Evolutionary conservation across 371 early-diverging fungal species (phyloP).

Genomic region (Umbelopsis sp.): DNA sequence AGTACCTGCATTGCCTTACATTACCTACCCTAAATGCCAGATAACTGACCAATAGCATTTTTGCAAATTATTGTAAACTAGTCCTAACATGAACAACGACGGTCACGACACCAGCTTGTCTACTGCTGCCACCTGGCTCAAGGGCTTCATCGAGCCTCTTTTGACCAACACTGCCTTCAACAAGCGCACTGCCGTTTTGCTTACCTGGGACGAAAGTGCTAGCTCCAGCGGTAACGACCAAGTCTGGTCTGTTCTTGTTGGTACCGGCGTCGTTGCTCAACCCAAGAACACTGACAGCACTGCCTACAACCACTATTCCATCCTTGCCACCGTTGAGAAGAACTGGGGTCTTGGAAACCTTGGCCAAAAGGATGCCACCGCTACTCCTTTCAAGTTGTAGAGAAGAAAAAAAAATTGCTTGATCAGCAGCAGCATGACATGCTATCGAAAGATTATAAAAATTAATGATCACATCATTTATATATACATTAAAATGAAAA

Average conservation of each 20-base stretch:
- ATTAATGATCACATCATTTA: not conserved
- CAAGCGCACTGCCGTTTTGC: constrained; percentile 53
- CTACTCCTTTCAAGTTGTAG: constrained; percentile 21
- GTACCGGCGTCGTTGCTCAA: constrained; percentile 29
- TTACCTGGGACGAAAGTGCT: constrained; percentile 58
- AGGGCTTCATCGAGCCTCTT: constrained; percentile 52
- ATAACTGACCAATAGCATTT: not conserved
- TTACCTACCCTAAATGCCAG: no score
- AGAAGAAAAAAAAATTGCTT: no score
- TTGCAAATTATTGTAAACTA: constrained; percentile 14
- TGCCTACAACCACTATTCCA: constrained; percentile 61
- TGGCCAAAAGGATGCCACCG: constrained; percentile 27
- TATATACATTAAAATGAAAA: no score
- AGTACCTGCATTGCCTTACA: constrained; percentile 3
- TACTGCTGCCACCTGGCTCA: constrained; percentile 52
- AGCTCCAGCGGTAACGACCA: constrained; percentile 30
- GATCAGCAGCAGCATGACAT: no score
- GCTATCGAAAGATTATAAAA: not conserved
- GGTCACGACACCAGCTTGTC: constrained; percentile 43
- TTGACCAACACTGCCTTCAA: constrained; percentile 41
- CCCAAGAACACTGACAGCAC: constrained; percentile 42
- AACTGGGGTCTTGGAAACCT: constrained; percentile 42
- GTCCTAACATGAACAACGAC: constrained; percentile 31
- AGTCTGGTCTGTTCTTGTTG: constrained; percentile 37
- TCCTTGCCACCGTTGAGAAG: constrained; percentile 55